Evolutionary conservation across 164 flowering plant species (phyloP), one percentile per base, ranked within the genome.

Genomic region (Chloranthus sessilifolius): DNA sequence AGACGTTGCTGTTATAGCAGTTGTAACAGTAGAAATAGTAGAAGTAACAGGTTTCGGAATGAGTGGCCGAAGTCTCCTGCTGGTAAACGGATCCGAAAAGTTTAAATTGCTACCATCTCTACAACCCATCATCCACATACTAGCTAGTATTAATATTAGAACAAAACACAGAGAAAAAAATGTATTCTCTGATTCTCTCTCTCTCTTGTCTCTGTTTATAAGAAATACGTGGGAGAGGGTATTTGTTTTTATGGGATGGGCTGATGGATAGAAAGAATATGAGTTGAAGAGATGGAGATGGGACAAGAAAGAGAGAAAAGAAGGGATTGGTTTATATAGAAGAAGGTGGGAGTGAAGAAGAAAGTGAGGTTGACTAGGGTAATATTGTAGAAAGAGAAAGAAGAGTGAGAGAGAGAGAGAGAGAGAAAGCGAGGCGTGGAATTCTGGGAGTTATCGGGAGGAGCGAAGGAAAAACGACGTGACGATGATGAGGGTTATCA

Each of bases 71-170:
- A 83, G 82, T 40, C 70, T 77, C 30, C 81, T 58, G 12, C 73
- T 79, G 23, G 50, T 70, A 64, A 73, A 66, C 7, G 83, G 60
- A 43, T 75, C 83, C 14, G 75, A 36, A 47, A 59, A 50, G 57
- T 68, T 74, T 42, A 78, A 52, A 14, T 79, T 81, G 1, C 67
- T 72, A 14, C 64, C 72, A 26, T 77, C 79, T 35, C 69, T 71
- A 55, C 76, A 81, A n/a, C 85, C 88, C 85, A 81, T 71, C 81
- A 72, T 78, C 85, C 82, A 78, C 85, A 76, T 78, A 27, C 41
- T 58, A 0, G 46, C 30, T n/a, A 22, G 12, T 24, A 5, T 8
- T 20, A 19, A 14, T 28, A 28, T n/a, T n/a, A n/a, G n/a, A n/a
- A n/a, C n/a, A n/a, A n/a, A n/a, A n/a, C n/a, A n/a, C n/a, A n/a